phyloP scores from a whole-genome alignment of 2,329 filamentous ascomycete genomes.

The Arthrobotrys iridis region DNA sequence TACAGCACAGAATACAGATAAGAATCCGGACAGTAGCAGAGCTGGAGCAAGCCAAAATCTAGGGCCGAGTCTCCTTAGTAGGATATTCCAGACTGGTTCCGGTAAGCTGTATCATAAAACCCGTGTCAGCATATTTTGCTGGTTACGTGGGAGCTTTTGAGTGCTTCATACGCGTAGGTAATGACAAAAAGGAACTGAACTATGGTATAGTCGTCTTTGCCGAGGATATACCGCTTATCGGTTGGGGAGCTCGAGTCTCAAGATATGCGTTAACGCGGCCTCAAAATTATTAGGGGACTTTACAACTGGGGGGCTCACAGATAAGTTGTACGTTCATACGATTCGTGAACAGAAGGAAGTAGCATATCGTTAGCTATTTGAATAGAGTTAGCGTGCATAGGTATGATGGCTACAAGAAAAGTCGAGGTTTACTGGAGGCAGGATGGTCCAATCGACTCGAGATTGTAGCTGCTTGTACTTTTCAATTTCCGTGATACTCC shows the following conservation, averaged over 20 bases:
- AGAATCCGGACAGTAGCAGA: constrained; percentile 10
- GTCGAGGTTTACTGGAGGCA: constrained; percentile 3
- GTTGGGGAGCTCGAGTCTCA: too few relatives aligned
- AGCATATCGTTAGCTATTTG: constrained; percentile 18
- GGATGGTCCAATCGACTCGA: constrained; percentile 21
- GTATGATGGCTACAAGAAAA: neutral
- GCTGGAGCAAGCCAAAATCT: constrained; percentile 31
- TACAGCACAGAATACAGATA: constrained; percentile 17
- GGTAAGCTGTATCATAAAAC: constrained; percentile 1
- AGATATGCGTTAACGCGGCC: neutral
- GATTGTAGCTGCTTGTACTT: constrained; percentile 3
- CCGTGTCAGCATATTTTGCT: too few relatives aligned
- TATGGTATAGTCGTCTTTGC: neutral
- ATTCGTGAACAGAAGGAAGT: constrained; percentile 31
- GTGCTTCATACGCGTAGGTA: constrained; percentile 25
- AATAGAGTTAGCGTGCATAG: neutral
- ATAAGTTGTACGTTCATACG: constrained; percentile 23
- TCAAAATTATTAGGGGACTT: neutral
- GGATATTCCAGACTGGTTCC: constrained; percentile 26
- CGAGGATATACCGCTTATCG: neutral
- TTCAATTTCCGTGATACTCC: constrained; percentile 10
- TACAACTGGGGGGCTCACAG: neutral
- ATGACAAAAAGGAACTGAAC: constrained; percentile 19
- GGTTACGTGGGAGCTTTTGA: too few relatives aligned
- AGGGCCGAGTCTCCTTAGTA: constrained; percentile 16